A percentile compares a stretch with the other conserved stretches of the same genome.
Conservation (phyloP, 164 flowering plant species). For the Aristolochia californica region DNA sequence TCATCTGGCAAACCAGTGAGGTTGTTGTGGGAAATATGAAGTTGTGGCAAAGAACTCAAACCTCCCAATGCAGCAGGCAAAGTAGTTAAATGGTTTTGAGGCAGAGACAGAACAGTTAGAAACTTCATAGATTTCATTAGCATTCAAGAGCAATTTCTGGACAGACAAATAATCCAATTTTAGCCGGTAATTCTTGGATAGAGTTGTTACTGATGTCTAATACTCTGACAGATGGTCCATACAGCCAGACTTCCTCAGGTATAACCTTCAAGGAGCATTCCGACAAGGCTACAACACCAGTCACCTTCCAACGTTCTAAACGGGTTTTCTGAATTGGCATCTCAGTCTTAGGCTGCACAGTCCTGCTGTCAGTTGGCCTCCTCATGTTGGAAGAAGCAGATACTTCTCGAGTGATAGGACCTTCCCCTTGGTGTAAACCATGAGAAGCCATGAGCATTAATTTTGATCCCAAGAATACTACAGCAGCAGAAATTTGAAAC, state of each 20-base stretch:
- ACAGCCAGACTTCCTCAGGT: constrained; percentile 82
- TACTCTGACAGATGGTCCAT: constrained; percentile 53
- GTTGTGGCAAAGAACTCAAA: constrained; percentile 49
- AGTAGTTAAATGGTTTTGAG: constrained; percentile 44
- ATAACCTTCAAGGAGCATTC: constrained; percentile 48
- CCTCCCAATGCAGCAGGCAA: constrained; percentile 64
- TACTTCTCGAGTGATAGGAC: constrained; percentile 53
- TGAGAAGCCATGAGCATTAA: too few species aligned
- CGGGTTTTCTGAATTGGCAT: constrained; percentile 28
- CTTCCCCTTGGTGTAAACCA: too few species aligned
- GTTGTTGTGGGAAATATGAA: constrained; percentile 49
- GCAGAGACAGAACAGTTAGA: constrained; percentile 41
- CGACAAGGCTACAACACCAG: constrained; percentile 63
- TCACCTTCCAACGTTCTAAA: constrained; percentile 58
- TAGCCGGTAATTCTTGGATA: constrained; percentile 37
- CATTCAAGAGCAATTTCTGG: constrained; percentile 55
- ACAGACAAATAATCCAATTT: constrained; percentile 39
- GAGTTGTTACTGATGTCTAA: constrained; percentile 59
- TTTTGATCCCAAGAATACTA: too few species aligned
- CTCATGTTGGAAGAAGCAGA: constrained; percentile 17
- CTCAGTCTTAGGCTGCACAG: constrained; percentile 8
- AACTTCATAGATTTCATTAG: constrained; percentile 46
- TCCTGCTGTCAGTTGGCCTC: constrained; percentile 4
- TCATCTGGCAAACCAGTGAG: constrained; percentile 60
- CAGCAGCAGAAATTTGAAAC: too few species aligned